Base-by-base conservation (phyloP, 768 basidiomycete genomes). In the Mycena galopus region DNA sequence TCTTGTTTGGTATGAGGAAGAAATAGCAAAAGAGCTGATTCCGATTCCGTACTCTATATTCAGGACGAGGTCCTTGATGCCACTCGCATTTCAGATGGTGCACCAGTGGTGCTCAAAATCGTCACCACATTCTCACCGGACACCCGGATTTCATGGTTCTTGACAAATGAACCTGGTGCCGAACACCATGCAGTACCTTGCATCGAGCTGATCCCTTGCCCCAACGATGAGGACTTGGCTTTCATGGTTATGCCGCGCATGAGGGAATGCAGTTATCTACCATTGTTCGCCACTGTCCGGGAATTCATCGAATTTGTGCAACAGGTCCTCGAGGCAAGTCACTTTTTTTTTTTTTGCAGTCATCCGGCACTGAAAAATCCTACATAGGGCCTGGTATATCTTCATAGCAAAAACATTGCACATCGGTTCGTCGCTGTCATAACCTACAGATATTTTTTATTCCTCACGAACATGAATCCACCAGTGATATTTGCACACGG, bases 301-400 rank as follows among this genome's bases (percentile, higher is more conserved):
- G 66, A 67, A 50, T 59, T 67, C 30, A 29, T 16, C 2, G 66
- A 67, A 11, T 67, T 67, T 51, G 44, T 59, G 29, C 3, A 25
- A 5, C 66, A 67, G 19, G 57, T 59, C 1, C 66, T 67, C 7
- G 44, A 67, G 66, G 57, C 16, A 37, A 9, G 35, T 59, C 11
- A 47, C 27, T 17, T 11, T 3, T n/a, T n/a, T n/a, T n/a, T n/a
- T n/a, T n/a, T n/a, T n/a, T n/a, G n/a, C n/a, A n/a, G n/a, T n/a
- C n/a, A n/a, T n/a, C n/a, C n/a, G n/a, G n/a, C n/a, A n/a, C n/a
- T n/a, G n/a, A n/a, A n/a, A n/a, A n/a, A n/a, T n/a, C n/a, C n/a
- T n/a, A n/a, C n/a, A n/a, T 10, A 67, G 66, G 66, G 44, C 44
- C 66, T 67, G 9, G 66, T 67, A 19, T 67, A 50, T 14, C n/a